A percentile compares a stretch with the other conserved stretches of the same genome.
Conservation (phyloP, 352 stramenopile species). For the Phytophthora macrochlamydospora region DNA sequence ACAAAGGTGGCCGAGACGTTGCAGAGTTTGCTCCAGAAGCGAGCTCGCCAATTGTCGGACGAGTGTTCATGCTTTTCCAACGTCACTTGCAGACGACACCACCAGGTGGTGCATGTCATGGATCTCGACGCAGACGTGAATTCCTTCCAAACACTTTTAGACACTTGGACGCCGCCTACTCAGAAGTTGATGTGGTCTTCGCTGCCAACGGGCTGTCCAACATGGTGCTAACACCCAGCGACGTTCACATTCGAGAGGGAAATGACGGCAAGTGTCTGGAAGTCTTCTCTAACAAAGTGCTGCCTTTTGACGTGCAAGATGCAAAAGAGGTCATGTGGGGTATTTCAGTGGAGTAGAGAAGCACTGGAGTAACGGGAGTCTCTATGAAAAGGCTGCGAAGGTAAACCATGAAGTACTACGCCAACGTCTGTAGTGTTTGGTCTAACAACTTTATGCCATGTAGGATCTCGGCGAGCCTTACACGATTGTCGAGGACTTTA, state of each 20-base stretch:
- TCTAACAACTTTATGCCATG: too few relatives aligned
- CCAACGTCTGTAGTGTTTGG: neutral
- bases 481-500: slow-evolving; percentile 41
- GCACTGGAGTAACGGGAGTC: slow-evolving; percentile 31
- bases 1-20: slow-evolving; percentile 22
- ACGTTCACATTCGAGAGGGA: slow-evolving; percentile 35
- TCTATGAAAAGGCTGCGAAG: slow-evolving; percentile 37
- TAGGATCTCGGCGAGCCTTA: slow-evolving; percentile 33
- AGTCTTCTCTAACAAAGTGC: slow-evolving; percentile 42
- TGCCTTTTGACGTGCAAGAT: slow-evolving; percentile 46
- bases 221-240: slow-evolving; percentile 30
- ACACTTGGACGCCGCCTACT: slow-evolving; percentile 26
- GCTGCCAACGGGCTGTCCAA: slow-evolving; percentile 24
- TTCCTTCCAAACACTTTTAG: slow-evolving; percentile 34
- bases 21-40: slow-evolving; percentile 21
- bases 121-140: slow-evolving; percentile 21
- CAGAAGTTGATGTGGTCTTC: slow-evolving; percentile 32
- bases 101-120: slow-evolving; percentile 5
- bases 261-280: slow-evolving; percentile 34
- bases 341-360: slow-evolving; percentile 37
- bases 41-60: slow-evolving; percentile 20
- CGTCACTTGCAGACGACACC: slow-evolving; percentile 5
- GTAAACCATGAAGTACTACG: slow-evolving; percentile 4
- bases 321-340: slow-evolving; percentile 35
- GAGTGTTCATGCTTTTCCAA: slow-evolving; percentile 26